Conservation (phyloP, 2,329 filamentous ascomycete species). For the Pestalotiopsis sp. region DNA sequence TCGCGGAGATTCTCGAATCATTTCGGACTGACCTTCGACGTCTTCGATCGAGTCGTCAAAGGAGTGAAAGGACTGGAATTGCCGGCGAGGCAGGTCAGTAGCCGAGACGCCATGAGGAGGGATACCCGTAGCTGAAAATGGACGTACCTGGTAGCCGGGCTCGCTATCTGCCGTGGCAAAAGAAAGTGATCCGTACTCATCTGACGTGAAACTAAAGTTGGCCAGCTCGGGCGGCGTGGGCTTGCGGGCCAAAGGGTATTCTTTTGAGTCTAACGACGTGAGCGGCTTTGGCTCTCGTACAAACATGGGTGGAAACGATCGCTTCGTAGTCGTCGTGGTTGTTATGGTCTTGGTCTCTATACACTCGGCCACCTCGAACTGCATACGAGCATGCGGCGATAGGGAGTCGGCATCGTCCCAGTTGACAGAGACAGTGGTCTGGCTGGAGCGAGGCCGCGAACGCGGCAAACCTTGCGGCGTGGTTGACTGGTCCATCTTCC, state of each 20-base stretch:
- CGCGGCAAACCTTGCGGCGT: conserved; percentile 20
- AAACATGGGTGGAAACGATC: conserved; percentile 81
- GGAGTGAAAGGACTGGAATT: conserved; percentile 22
- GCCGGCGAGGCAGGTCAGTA: conserved; percentile 16
- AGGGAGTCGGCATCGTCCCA: conserved; percentile 43
- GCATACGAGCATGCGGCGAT: conserved; percentile 43
- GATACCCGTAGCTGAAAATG: neutral
- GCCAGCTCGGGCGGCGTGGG: conserved; percentile 80
- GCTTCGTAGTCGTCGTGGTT: conserved; percentile 88
- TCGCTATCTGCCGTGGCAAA: conserved; percentile 30
- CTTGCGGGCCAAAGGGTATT: conserved; percentile 84
- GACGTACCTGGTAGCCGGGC: conserved; percentile 25
- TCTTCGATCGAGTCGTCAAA: conserved; percentile 25
- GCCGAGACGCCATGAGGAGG: conserved; percentile 12
- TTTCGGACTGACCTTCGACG: conserved; percentile 32
- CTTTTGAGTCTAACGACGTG: conserved; percentile 77
- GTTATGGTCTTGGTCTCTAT: conserved; percentile 76
- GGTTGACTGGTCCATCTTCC: conserved; percentile 17
- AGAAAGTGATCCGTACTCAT: conserved; percentile 58
- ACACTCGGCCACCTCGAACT: conserved; percentile 65
- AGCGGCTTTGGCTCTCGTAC: conserved; percentile 74
- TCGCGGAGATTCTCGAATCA: conserved; percentile 33
- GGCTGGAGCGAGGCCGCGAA: conserved; percentile 38
- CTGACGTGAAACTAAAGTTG: conserved; percentile 72
- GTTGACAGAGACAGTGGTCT: conserved; percentile 49